Evolutionary conservation across 2,329 filamentous ascomycete genomes (phyloP).

Genomic region (Xylariaceae sp.): DNA sequence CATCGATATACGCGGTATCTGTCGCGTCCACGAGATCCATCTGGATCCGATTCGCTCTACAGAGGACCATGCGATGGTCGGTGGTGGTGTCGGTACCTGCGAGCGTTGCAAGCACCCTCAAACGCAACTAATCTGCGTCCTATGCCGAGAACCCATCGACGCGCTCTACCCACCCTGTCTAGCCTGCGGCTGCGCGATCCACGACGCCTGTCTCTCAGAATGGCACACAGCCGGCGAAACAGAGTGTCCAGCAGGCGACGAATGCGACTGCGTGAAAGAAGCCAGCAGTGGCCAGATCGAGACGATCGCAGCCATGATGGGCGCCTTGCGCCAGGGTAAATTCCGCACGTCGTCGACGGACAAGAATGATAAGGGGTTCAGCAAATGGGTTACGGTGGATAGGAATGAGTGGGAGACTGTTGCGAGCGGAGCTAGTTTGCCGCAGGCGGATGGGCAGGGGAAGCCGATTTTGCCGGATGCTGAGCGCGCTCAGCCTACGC

Average conservation of each 20-base stretch:
- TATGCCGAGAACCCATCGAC: conserved; percentile 56
- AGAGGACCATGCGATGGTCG: conserved; percentile 38
- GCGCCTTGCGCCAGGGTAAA: conserved; percentile 37
- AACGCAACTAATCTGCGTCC: conserved; percentile 55
- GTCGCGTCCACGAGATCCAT: conserved; percentile 57
- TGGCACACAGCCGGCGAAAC: conserved; percentile 54
- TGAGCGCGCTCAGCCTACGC: conserved; percentile 25
- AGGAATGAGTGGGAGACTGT: conserved; percentile 37
- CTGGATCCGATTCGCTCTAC: conserved; percentile 54
- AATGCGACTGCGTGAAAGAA: conserved; percentile 56
- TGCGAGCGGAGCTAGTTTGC: conserved; percentile 25
- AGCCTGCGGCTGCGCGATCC: conserved; percentile 57
- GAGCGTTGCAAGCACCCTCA: conserved; percentile 50
- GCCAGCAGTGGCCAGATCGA: conserved; percentile 54
- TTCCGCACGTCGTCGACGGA: conserved; percentile 23
- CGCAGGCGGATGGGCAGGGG: conserved; percentile 28
- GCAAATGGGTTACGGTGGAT: conserved; percentile 28
- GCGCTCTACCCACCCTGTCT: conserved; percentile 58
- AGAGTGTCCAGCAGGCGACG: conserved; percentile 58
- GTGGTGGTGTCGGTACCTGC: conserved; percentile 39
- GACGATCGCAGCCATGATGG: conserved; percentile 54
- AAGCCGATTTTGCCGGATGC: conserved; percentile 23
- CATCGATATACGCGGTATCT: conserved; percentile 59
- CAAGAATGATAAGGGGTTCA: conserved; percentile 2
- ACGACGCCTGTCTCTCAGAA: conserved; percentile 54